Evolutionary conservation across 495 filamentous ascomycete genomes (phyloP).

Genomic region (Tuber microsphaerosporum): DNA sequence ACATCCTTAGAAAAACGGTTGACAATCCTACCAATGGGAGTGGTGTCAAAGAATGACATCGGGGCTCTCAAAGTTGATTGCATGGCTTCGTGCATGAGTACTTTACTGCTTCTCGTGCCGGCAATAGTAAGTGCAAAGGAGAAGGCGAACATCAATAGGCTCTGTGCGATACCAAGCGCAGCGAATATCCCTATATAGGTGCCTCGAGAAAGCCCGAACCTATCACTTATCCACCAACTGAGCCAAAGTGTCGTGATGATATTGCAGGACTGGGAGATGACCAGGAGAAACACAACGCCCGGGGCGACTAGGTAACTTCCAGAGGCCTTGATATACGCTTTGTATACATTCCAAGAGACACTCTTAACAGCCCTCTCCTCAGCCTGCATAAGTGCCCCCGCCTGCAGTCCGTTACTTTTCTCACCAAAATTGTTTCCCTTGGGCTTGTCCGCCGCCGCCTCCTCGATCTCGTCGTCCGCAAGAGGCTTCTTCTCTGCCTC

Average conservation of each 20-base stretch:
- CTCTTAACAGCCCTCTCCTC: conserved; percentile 79
- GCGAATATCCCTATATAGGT: conserved; percentile 84
- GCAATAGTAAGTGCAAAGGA: conserved; percentile 63
- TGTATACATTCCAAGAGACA: conserved; percentile 77
- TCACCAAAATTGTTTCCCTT: conserved; percentile 46
- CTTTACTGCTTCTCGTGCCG: conserved; percentile 71
- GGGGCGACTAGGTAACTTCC: conserved; percentile 66
- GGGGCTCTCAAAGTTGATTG: conserved; percentile 74
- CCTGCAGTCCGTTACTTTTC: conserved; percentile 46
- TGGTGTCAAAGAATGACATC: conserved; percentile 97
- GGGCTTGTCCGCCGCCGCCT: conserved; percentile 45
- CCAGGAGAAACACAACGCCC: conserved; percentile 57
- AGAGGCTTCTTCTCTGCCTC: conserved; percentile 44
- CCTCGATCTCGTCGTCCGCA: conserved; percentile 37
- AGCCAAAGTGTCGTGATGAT: conserved; percentile 87
- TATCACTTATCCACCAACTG: conserved; percentile 73
- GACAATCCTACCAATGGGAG: conserved; percentile 88
- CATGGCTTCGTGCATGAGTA: conserved; percentile 80
- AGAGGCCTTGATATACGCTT: conserved; percentile 69
- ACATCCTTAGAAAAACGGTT: conserved; percentile 96
- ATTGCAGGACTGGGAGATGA: conserved; percentile 69
- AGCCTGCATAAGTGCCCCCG: conserved; percentile 75
- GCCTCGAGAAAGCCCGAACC: conserved; percentile 58
- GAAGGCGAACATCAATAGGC: conserved; percentile 71
- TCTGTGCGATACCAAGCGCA: conserved; percentile 62